Evolutionary conservation across 495 filamentous ascomycete genomes (phyloP), one percentile per base, ranked within the genome.

Genomic region (Penicillium arizonense): DNA sequence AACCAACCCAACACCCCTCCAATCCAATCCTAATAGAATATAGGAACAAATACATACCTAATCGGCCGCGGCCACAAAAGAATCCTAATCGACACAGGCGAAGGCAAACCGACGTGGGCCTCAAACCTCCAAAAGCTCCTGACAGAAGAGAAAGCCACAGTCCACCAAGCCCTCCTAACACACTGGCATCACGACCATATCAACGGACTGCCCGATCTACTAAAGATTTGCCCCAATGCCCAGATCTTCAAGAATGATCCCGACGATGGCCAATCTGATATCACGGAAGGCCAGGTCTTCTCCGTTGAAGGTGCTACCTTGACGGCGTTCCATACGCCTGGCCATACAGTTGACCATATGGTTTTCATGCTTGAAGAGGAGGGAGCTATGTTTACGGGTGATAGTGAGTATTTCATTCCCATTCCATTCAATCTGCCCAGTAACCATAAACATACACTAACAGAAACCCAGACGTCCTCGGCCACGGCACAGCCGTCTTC

Each of bases 181-280:
- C 94, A 98, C 68, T 90, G 90, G 88, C 94, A 98, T 67, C 78
- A 69, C 26, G 94, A 98, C 67, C 94, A 98, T 63, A 76, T 83
- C 16, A 82, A 82, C 23, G 94, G 94, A 1, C 74, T 96, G 6
- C 48, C 67, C 6, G 83, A 95, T 56, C 76, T 96, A 2, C 73
- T 82, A 7, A 59, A 71, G 8, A 53, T 85, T 14, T 89, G 79
- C 41, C 86, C 90, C 0, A 59, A 77, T 16, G 82, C 63, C 14
- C 64, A 65, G 5, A 57, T 81, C 14, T 78, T 76, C 59, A 85
- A 86, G 63, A 64, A 79, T 52, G 62, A 75, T 32, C 76, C 78
- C 7, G 62, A 61, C 3, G 50, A 64, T 6, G 67, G 69, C 5
- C 67, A 77, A 30, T 50, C 32, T 18, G 47, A 66, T 65, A 89